Conservation (phyloP, 1,284 basidiomycete species). For the Microbotryum violaceum region DNA sequence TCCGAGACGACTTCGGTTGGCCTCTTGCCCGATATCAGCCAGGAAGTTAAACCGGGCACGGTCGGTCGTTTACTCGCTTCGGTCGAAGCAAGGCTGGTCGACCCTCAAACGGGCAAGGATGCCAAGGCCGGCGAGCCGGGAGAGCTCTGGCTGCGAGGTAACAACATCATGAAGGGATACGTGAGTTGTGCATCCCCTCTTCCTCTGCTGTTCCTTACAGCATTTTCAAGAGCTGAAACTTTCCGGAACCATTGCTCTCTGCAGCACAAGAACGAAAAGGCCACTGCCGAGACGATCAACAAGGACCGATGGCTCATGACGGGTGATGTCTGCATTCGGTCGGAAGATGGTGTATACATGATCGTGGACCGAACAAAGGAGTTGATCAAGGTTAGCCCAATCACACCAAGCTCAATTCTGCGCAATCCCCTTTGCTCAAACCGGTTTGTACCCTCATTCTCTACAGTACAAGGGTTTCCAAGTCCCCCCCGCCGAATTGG, state of each 20-base stretch:
- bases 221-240: too few species aligned
- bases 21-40: slow-evolving; percentile 7
- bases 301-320: slow-evolving; percentile 27
- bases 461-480: slow-evolving; percentile 16
- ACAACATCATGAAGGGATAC: slow-evolving; percentile 4
- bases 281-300: slow-evolving; percentile 20
- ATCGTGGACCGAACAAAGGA: slow-evolving; percentile 25
- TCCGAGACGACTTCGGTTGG: slow-evolving; percentile 25
- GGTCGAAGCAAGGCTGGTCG: slow-evolving; percentile 26
- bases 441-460: not conserved
- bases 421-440: too few species aligned
- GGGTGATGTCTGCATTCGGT: slow-evolving; percentile 20
- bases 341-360: slow-evolving; percentile 14
- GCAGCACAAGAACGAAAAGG: slow-evolving; percentile 19
- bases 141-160: slow-evolving; percentile 16
- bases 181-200: not conserved
- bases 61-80: slow-evolving; percentile 21
- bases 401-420: too few species aligned
- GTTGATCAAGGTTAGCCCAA: slow-evolving; percentile 14
- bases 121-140: slow-evolving; percentile 23
- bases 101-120: slow-evolving; percentile 17
- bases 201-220: too few species aligned
- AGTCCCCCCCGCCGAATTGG: slow-evolving; percentile 27
- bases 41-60: slow-evolving; percentile 1
- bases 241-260: too few species aligned